Conservation (phyloP, 768 basidiomycete species). For the Trametes sanguinea region DNA sequence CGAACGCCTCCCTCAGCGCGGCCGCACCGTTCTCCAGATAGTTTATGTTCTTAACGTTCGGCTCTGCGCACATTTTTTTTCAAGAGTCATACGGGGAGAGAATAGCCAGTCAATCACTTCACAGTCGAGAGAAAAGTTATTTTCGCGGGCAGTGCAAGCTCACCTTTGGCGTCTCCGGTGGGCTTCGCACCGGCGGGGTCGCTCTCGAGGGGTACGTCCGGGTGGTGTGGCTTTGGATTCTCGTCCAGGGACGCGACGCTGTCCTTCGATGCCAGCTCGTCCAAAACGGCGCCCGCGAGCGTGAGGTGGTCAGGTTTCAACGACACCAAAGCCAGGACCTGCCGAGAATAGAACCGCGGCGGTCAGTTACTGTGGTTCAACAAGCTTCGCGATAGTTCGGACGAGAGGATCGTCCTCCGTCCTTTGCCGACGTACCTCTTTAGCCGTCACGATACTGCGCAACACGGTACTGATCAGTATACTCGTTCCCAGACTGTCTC, state of each 20-base stretch:
- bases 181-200: background rate
- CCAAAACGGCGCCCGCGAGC: conserved; percentile 43
- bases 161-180: conserved; percentile 3
- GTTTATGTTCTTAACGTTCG: conserved; percentile 28
- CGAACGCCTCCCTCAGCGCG: conserved; percentile 40
- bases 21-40: conserved; percentile 40
- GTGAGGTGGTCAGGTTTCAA: conserved; percentile 48
- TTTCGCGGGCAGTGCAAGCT: too few relatives aligned
- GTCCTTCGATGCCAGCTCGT: conserved; percentile 35
- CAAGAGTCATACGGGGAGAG: background rate
- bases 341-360: background rate
- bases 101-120: too few relatives aligned
- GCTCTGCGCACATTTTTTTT: background rate
- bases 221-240: conserved; percentile 12
- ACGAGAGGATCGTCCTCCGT: background rate
- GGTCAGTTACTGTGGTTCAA: background rate
- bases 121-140: too few relatives aligned
- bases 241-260: background rate
- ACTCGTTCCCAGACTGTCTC: too few relatives aligned
- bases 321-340: conserved; percentile 46
- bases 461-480: too few relatives aligned
- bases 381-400: background rate
- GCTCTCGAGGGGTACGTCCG: conserved; percentile 4
- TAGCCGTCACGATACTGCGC: conserved; percentile 42
- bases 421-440: conserved; percentile 33